phyloP scores from a whole-genome alignment of 805 yeast genomes.

The Metschnikowia lochheadii region DNA sequence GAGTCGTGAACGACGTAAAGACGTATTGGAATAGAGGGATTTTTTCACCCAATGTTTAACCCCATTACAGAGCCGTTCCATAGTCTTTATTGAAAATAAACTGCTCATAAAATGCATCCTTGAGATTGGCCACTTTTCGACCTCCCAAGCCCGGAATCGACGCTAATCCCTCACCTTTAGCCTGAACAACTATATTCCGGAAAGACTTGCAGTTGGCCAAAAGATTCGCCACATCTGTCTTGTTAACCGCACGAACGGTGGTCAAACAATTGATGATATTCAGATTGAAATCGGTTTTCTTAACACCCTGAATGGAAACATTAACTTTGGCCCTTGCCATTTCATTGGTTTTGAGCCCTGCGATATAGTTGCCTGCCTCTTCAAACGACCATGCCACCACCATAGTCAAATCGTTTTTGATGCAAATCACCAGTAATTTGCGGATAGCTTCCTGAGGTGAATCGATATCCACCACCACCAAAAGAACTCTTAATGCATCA shows the following conservation, averaged over 20 bases:
- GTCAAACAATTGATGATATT: conserved; percentile 45
- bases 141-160: conserved; percentile 49
- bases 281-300: conserved; percentile 42
- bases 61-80: not conserved
- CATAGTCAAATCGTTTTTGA: conserved; percentile 47
- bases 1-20: too few species aligned
- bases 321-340: conserved; percentile 26
- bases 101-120: conserved; percentile 44
- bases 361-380: conserved; percentile 43
- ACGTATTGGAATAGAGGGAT: too few species aligned
- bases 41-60: too few species aligned
- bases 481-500: conserved; percentile 47
- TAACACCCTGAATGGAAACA: conserved; percentile 42
- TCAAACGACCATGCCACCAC: conserved; percentile 52
- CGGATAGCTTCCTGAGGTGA: conserved; percentile 48
- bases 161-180: conserved; percentile 23
- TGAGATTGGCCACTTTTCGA: conserved; percentile 39
- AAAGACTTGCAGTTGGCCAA: conserved; percentile 47
- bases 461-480: conserved; percentile 64
- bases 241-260: conserved; percentile 44
- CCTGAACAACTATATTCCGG: conserved; percentile 33
- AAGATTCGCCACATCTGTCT: conserved; percentile 50
- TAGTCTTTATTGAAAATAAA: conserved; percentile 42
- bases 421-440: conserved; percentile 44
- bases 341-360: conserved; percentile 35